Evolutionary conservation across 2,329 filamentous ascomycete species (phyloP).

Genomic region (Paraconiothyrium sp.): DNA sequence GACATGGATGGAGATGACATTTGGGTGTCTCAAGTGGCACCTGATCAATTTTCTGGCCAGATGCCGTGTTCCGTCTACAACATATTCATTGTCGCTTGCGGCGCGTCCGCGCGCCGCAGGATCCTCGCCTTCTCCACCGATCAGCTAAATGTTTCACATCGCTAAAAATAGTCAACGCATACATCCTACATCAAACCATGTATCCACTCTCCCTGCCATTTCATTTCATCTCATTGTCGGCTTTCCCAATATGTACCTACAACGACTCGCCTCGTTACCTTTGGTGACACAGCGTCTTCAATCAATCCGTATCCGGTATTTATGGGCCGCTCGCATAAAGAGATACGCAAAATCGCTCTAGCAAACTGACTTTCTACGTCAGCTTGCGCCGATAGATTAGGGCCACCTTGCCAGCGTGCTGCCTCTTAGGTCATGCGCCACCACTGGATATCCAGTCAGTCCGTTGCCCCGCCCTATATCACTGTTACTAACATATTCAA

Average conservation of each 20-base stretch:
- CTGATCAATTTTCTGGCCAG: neutral
- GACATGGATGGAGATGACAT: slow-evolving; percentile 10
- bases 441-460: slow-evolving; percentile 2
- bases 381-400: slow-evolving; percentile 10
- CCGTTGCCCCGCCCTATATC: slow-evolving; percentile 9
- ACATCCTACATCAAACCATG: slow-evolving; percentile 12
- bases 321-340: slow-evolving; percentile 2
- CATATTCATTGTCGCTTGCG: slow-evolving; percentile 8
- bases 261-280: slow-evolving; percentile 7
- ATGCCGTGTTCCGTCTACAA: slow-evolving; percentile 3
- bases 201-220: slow-evolving; percentile 4
- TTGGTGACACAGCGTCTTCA: slow-evolving; percentile 16
- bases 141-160: slow-evolving; percentile 16
- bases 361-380: slow-evolving; percentile 9
- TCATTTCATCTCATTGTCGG: slow-evolving; percentile 8
- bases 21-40: slow-evolving; percentile 4
- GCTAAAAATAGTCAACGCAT: slow-evolving; percentile 19
- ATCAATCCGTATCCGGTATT: slow-evolving; percentile 8
- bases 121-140: slow-evolving; percentile 8
- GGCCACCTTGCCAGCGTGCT: neutral
- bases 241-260: slow-evolving; percentile 13
- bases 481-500: slow-evolving; percentile 3
- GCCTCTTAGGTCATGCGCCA: slow-evolving; percentile 14
- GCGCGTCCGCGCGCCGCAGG: slow-evolving; percentile 13
- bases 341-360: slow-evolving; percentile 5